Conservation (phyloP, 2,329 filamentous ascomycete species). For the Chrysoporthe deuterocubensis region DNA sequence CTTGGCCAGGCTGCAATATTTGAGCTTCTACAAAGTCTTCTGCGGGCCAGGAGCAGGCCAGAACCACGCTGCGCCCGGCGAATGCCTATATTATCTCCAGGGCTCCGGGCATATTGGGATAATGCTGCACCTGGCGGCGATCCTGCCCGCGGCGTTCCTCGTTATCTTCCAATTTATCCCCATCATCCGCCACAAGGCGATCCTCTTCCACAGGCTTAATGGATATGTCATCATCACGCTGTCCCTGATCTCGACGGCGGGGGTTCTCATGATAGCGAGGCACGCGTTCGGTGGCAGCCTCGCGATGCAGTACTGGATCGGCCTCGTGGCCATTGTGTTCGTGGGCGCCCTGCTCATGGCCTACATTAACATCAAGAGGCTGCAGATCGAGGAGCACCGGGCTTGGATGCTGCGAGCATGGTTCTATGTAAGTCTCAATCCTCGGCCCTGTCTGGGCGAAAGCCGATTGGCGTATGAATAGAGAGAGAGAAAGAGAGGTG, state of each 20-base stretch:
- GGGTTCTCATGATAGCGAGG: slow-evolving; percentile 57
- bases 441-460: neutral
- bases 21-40: too few relatives aligned
- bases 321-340: slow-evolving; percentile 50
- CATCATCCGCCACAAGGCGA: slow-evolving; percentile 48
- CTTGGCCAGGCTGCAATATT: too few relatives aligned
- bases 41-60: too few relatives aligned
- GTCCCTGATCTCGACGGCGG: slow-evolving; percentile 49
- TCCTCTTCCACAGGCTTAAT: slow-evolving; percentile 62
- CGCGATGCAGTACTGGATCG: slow-evolving; percentile 51
- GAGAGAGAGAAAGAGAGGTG: too few relatives aligned
- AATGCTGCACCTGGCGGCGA: slow-evolving; percentile 46
- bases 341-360: slow-evolving; percentile 49
- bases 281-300: slow-evolving; percentile 58
- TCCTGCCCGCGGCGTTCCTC: slow-evolving; percentile 51
- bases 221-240: slow-evolving; percentile 60
- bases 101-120: too few relatives aligned
- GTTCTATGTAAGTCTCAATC: slow-evolving; percentile 44
- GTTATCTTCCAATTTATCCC: slow-evolving; percentile 54
- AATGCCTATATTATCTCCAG: too few relatives aligned
- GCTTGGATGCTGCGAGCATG: slow-evolving; percentile 65
- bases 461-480: too few relatives aligned
- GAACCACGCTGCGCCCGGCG: too few relatives aligned
- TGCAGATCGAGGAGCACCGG: slow-evolving; percentile 66
- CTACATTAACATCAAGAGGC: slow-evolving; percentile 59